Percentiles rank a stretch among this genome's conserved stretches.
Conservation (phyloP, 805 yeast species). For the Millerozyma acaciae region DNA sequence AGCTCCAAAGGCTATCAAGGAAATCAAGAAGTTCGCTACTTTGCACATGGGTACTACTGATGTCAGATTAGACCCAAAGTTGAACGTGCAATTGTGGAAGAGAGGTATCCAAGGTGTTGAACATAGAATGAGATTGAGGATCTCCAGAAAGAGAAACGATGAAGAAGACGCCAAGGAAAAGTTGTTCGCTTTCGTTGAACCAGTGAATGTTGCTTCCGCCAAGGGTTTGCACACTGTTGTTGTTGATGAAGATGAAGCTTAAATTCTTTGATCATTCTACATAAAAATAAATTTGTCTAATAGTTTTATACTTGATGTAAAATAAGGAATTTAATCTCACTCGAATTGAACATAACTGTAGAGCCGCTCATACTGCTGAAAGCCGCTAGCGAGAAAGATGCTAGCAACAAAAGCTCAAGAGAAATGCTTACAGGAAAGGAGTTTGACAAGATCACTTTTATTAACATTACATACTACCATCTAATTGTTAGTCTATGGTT, state of each 20-base stretch:
- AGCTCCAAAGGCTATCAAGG: conserved; percentile 99
- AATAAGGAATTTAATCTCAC: conserved; percentile 15
- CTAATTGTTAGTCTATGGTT: too few species aligned
- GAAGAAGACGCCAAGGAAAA: conserved; percentile 99
- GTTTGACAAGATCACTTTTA: too few species aligned
- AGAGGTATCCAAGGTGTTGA: conserved; percentile 99
- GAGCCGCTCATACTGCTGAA: too few species aligned
- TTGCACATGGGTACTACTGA: conserved; percentile 99
- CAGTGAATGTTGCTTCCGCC: conserved; percentile 88
- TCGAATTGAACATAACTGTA: too few species aligned
- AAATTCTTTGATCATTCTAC: conserved; percentile 17
- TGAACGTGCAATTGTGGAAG: conserved; percentile 98
- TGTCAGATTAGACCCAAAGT: conserved; percentile 97
- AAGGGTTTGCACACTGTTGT: conserved; percentile 98
- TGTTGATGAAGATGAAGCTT: conserved; percentile 77
- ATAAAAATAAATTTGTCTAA: conserved; percentile 8
- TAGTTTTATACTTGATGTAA: conserved; percentile 12
- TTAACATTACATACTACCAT: too few species aligned
- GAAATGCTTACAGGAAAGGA: too few species aligned
- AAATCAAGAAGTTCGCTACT: conserved; percentile 96
- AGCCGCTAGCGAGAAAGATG: too few species aligned
- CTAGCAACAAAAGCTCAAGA: too few species aligned
- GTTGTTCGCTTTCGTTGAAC: conserved; percentile 97
- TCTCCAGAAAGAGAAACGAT: conserved; percentile 99
- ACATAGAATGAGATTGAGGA: conserved; percentile 96